Base-by-base conservation (phyloP, 2,329 filamentous ascomycete species). In the Pestalotiopsis sp. region DNA sequence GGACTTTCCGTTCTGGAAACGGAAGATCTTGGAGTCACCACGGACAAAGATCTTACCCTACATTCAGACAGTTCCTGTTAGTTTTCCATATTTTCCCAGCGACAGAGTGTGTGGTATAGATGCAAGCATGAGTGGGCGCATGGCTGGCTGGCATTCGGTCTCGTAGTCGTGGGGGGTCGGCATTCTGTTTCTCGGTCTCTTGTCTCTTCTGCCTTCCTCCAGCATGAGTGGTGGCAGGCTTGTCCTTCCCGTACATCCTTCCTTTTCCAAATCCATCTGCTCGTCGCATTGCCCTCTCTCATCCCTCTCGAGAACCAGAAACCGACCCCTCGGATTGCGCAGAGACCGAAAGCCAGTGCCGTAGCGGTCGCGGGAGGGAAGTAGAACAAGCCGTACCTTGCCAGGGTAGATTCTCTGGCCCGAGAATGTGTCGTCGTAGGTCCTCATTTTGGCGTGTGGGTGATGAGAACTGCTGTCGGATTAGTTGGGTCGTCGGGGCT, bases 21-120 rank as follows among this genome's bases (percentile, higher is more conserved):
- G 95, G 93, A 99, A 99, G 90, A 98, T 91, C 91, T 98, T 99
- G 94, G 93, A 97, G 91, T 99, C 96, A 84, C 95, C 95, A 86
- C 96, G 94, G 90, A 99, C 89, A 89, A 95, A 99, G 89, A 99
- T 93, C 90, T 98, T 98, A 89, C 96, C 96, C 96, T 98, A 83
- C 59, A 62, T 82, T 80, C 41, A 67, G n/a, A 58, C 13, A 38
- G 17, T 31, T 61, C 23, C 56, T 71, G 59, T 65, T 68, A 66
- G 71, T 71, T 72, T 36, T 17, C 31, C 17, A 25, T 9, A 45
- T 9, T n/a, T 27, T 68, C n/a, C 45, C 45, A 52, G 20, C 31
- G 31, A n/a, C 17, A n/a, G 45, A 52, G 7, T n/a, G 45, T 3
- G 17, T 4, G 23, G 14, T 27, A 31, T 36, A 17, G 63, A 56